Evolutionary conservation across 768 basidiomycete species (phyloP), one percentile per base, ranked within the genome.

Genomic region (Cystoderma amianthinum): DNA sequence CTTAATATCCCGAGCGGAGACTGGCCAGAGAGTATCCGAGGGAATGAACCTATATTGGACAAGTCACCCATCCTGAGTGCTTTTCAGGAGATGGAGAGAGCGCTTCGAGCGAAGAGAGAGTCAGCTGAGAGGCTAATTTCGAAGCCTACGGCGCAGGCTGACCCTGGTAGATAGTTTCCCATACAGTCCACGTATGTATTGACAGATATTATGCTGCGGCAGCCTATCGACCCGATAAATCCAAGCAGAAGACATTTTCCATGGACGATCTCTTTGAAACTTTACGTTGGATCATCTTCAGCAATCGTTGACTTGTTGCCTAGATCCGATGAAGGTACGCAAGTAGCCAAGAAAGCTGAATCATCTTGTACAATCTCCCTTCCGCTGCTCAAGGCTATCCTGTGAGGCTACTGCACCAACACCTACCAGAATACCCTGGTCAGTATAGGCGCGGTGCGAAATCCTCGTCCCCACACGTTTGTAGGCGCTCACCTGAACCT

Each of bases 31-130:
- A 64, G 57, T 19, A 65, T 89, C 15, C 69, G 61, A 13, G 18
- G 17, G 9, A 41, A 42, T 3, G 36, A 36, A 6, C 39, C 33
- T 5, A 21, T 43, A 28, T 48, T 56, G 20, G 51, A 49, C 25
- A 48, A 51, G 42, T 62, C 60, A 40, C 68, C 65, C 2, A 64
- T 72, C n/a, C 45, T 80, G 38, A 74, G 60, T 48, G 84, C 82
- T 11, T 90, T 91, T 54, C 79, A 85, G 49, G 78, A 82, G 60
- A 64, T 88, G 65, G 86, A 87, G 51, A 63, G 67, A 47, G 51
- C 64, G 9, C 58, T 89, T 48, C 58, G 62, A 52, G 64, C 62
- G 58, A 84, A 76, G 52, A 67, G 24, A 15, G 42, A 42, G 25
- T 36, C 36, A 28, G 20, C 37, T 28, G 25, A 28, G 7, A n/a